Percentiles rank a stretch among this genome's conserved stretches.
Conservation (phyloP, 306 rosid genomes). For the Hippophae gyantsensis region DNA sequence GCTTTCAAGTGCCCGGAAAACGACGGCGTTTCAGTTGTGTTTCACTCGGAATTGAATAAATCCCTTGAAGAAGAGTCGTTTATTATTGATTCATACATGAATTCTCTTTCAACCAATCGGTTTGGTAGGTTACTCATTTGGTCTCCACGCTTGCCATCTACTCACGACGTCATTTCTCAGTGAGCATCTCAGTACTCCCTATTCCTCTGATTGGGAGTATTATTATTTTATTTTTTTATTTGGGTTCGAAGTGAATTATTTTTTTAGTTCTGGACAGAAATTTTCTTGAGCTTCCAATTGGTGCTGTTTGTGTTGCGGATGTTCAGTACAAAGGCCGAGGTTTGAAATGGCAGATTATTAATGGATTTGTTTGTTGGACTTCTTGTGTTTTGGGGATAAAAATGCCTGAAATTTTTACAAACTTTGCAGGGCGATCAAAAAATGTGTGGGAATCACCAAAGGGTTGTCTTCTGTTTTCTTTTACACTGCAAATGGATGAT, state of each 20-base stretch:
- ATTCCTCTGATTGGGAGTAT: background rate
- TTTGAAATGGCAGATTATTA: conserved; percentile 23
- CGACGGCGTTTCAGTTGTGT: conserved; percentile 26
- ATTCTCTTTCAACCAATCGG: conserved; percentile 52
- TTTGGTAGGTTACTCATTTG: conserved; percentile 80
- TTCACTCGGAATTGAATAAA: conserved; percentile 45
- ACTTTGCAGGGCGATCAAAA: conserved; percentile 67
- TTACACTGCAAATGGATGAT: conserved; percentile 76
- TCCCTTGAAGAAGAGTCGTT: conserved; percentile 31
- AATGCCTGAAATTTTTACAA: conserved; percentile 1
- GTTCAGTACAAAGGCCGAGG: conserved; percentile 88
- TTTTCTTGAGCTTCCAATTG: conserved; percentile 69
- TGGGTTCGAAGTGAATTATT: background rate
- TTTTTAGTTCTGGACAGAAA: conserved; percentile 47
- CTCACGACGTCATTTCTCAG: conserved; percentile 81
- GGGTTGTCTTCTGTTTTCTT: conserved; percentile 86
- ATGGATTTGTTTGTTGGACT: background rate
- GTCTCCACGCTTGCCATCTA: conserved; percentile 69
- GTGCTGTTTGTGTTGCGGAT: conserved; percentile 80
- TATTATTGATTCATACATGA: conserved; percentile 43
- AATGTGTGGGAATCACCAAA: conserved; percentile 87
- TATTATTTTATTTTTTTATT: background rate
- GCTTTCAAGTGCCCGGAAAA: conserved; percentile 52
- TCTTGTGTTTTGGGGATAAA: conserved; percentile 7
- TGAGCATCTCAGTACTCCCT: conserved; percentile 21